Evolutionary conservation across 2,329 filamentous ascomycete species (phyloP).

Genomic region (Aspergillus cejpii): DNA sequence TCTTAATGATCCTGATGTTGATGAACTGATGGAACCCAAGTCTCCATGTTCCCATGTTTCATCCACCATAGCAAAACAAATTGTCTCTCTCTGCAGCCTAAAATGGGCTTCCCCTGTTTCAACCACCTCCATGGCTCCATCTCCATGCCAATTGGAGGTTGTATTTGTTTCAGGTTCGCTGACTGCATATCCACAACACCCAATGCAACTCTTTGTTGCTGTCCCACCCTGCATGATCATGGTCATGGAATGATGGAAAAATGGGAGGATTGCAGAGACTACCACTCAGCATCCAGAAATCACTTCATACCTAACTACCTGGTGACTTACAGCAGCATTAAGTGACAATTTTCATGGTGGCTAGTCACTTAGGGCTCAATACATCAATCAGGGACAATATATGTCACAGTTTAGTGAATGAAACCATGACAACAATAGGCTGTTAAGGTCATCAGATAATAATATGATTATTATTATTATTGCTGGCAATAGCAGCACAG

Average conservation of each 20-base stretch:
- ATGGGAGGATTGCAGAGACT: not conserved
- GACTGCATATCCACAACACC: not conserved
- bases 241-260: not conserved
- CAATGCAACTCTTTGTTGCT: not conserved
- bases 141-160: not conserved
- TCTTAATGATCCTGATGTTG: not conserved
- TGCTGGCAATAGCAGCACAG: not conserved
- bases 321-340: not conserved
- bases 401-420: not conserved
- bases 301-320: not conserved
- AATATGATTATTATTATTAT: not conserved
- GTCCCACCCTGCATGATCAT: not conserved
- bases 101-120: not conserved
- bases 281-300: not conserved
- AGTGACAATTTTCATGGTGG: not conserved
- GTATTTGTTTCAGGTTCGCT: not conserved
- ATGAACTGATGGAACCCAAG: not conserved
- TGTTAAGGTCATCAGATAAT: not conserved
- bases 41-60: not conserved
- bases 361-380: no score
- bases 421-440: not conserved
- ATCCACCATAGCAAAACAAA: not conserved
- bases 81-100: not conserved
- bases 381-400: no score
- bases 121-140: not conserved